phyloP scores from a whole-genome alignment of 208 protist genomes.

The Crithidia bombi region DNA sequence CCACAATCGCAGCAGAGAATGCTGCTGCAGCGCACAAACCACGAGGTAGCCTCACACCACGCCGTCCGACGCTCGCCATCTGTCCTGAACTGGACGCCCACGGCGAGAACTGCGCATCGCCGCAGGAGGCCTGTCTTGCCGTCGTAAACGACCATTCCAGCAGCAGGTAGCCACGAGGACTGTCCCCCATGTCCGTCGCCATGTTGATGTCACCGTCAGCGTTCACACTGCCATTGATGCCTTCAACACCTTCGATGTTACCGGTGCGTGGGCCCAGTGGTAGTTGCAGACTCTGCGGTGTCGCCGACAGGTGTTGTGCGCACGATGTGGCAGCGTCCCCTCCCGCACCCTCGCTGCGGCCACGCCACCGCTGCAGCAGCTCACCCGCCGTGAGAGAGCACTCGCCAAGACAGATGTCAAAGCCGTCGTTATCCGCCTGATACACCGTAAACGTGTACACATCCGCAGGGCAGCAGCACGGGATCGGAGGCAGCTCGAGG shows the following conservation, averaged over 20 bases:
- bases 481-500: slow-evolving; percentile 8
- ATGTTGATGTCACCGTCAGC: background rate
- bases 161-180: background rate
- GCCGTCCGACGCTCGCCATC: background rate
- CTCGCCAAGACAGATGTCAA: slow-evolving; percentile 12
- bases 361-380: background rate
- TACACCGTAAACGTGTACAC: slow-evolving; percentile 17
- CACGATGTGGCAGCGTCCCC: background rate
- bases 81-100: too few species aligned
- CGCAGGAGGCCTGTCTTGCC: background rate
- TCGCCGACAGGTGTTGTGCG: background rate
- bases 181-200: background rate
- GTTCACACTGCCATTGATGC: background rate
- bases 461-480: slow-evolving; percentile 3
- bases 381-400: background rate
- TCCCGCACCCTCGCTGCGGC: background rate
- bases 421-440: slow-evolving; percentile 11
- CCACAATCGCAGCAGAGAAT: background rate
- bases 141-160: background rate
- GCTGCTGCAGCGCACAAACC: background rate
- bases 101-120: too few species aligned
- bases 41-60: background rate
- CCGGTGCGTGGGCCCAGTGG: background rate
- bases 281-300: background rate
- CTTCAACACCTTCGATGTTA: background rate